Conservation (phyloP, 2,329 filamentous ascomycete genomes). For the Phaeosphaeriaceae sp. region DNA sequence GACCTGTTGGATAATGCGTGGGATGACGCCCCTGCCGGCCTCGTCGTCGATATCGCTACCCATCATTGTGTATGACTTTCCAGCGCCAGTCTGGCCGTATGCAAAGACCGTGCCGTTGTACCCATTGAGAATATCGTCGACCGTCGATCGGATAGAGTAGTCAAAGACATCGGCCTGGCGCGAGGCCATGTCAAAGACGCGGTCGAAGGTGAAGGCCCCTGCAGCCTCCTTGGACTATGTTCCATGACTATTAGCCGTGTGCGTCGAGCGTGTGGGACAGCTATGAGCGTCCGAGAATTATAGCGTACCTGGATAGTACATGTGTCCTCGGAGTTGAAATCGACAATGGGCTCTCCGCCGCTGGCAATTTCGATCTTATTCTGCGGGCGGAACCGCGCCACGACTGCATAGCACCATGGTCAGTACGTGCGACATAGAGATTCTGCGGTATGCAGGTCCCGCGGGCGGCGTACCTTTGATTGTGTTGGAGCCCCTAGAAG, state of each 20-base stretch:
- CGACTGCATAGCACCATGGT: conserved; percentile 64
- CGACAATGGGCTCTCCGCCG: conserved; percentile 90
- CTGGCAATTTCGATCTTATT: conserved; percentile 92
- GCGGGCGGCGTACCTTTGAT: conserved; percentile 51
- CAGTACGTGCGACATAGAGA: conserved; percentile 22
- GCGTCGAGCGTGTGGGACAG: background rate
- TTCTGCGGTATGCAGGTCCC: background rate
- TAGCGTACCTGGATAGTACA: conserved; percentile 78
- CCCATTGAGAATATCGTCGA: conserved; percentile 97
- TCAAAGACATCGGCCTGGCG: conserved; percentile 94
- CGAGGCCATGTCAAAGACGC: conserved; percentile 94
- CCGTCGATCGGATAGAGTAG: conserved; percentile 93
- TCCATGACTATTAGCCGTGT: conserved; percentile 20
- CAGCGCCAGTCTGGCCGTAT: conserved; percentile 96
- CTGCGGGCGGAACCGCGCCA: conserved; percentile 96
- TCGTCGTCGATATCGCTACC: conserved; percentile 92
- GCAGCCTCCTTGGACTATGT: conserved; percentile 79
- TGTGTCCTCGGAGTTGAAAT: conserved; percentile 87
- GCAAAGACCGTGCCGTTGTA: conserved; percentile 99
- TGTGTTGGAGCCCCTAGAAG: conserved; percentile 51
- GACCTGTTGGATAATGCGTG: conserved; percentile 96
- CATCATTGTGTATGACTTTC: conserved; percentile 99
- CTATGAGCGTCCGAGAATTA: background rate
- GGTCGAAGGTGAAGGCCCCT: conserved; percentile 90
- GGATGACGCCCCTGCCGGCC: conserved; percentile 89